Evolutionary conservation across 1,284 basidiomycete species (phyloP).

Genomic region (Xerocomus amazonicus): DNA sequence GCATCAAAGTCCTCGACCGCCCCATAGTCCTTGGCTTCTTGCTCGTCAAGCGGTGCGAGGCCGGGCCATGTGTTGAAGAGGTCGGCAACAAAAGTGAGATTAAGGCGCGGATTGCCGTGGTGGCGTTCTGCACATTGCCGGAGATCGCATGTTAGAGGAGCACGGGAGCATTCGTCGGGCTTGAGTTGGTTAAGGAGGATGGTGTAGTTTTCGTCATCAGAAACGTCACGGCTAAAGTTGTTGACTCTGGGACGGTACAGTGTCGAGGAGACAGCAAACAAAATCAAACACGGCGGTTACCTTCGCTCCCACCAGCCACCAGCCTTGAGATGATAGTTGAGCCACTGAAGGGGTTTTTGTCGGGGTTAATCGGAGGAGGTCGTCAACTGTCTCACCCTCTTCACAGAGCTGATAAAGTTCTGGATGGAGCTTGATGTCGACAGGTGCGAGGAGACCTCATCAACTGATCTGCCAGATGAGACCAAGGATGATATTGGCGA

Average conservation of each 20-base stretch:
- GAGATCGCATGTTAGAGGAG: constrained; percentile 82
- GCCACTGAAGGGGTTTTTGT: constrained; percentile 96
- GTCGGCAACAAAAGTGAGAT: constrained; percentile 97
- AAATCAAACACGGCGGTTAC: constrained; percentile 36
- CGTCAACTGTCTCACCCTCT: constrained; percentile 95
- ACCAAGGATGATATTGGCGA: constrained; percentile 96
- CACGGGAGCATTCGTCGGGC: constrained; percentile 89
- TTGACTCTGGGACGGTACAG: constrained; percentile 60
- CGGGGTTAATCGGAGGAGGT: constrained; percentile 89
- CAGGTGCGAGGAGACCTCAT: constrained; percentile 87
- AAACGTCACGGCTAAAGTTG: constrained; percentile 96
- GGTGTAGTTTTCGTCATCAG: constrained; percentile 97
- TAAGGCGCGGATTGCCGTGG: constrained; percentile 96
- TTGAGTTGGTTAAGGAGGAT: constrained; percentile 94
- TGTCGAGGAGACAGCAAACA: background rate
- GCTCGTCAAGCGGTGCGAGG: constrained; percentile 88
- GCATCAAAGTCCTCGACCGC: constrained; percentile 97
- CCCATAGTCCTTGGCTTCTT: constrained; percentile 80
- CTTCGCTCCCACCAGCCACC: constrained; percentile 90
- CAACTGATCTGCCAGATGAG: constrained; percentile 99
- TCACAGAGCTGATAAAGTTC: constrained; percentile 95
- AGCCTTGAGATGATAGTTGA: constrained; percentile 97
- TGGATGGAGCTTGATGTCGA: constrained; percentile 97
- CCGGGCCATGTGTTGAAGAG: constrained; percentile 98
- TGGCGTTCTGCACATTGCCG: constrained; percentile 89